Evolutionary conservation across 1,284 basidiomycete genomes (phyloP).

Genomic region (Phellinidium pouzarii): DNA sequence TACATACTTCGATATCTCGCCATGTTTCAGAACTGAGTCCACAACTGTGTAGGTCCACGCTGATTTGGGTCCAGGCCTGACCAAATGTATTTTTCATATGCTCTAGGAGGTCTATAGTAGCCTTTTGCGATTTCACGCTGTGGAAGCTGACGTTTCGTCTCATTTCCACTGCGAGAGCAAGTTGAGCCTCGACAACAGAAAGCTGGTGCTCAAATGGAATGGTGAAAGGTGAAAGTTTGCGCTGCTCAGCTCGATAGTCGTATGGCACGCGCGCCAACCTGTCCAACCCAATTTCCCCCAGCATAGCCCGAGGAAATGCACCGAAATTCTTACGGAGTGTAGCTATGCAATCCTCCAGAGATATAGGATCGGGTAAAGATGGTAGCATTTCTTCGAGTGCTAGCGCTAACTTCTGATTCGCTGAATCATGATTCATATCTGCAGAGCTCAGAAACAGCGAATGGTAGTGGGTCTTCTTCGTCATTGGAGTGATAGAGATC

Average conservation of each 20-base stretch:
- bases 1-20: slow-evolving; percentile 55
- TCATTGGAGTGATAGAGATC: slow-evolving; percentile 43
- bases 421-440: slow-evolving; percentile 16
- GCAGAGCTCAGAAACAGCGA: slow-evolving; percentile 42
- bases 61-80: slow-evolving; percentile 50
- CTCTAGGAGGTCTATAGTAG: slow-evolving; percentile 54
- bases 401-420: slow-evolving; percentile 27
- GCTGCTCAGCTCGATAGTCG: slow-evolving; percentile 32
- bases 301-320: slow-evolving; percentile 59
- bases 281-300: slow-evolving; percentile 83
- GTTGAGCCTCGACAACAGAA: slow-evolving; percentile 63
- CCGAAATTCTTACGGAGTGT: slow-evolving; percentile 50
- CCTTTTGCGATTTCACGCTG: slow-evolving; percentile 65
- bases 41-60: slow-evolving; percentile 74
- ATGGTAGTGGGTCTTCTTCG: slow-evolving; percentile 62
- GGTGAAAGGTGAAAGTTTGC: slow-evolving; percentile 57
- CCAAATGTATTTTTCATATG: slow-evolving; percentile 47
- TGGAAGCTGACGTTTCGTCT: slow-evolving; percentile 70
- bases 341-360: slow-evolving; percentile 44
- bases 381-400: slow-evolving; percentile 47
- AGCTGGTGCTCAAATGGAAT: slow-evolving; percentile 72
- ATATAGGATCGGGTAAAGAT: slow-evolving; percentile 55
- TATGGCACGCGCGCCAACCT: slow-evolving; percentile 63
- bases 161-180: slow-evolving; percentile 69
- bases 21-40: slow-evolving; percentile 65